Conservation (phyloP, 352 stramenopile species). For the Aphanomyces invadans region DNA sequence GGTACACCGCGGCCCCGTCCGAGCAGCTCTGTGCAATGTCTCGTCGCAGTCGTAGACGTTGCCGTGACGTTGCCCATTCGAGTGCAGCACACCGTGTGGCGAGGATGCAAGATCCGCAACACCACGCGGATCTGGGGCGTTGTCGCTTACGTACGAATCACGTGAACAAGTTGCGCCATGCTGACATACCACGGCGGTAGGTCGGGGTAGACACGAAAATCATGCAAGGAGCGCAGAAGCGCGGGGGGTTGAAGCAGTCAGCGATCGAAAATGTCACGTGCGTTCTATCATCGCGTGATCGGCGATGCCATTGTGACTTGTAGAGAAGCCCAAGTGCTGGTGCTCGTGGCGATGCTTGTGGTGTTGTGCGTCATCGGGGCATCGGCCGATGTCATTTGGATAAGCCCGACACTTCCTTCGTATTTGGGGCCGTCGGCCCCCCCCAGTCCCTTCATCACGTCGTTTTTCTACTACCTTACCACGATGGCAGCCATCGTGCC, state of each 20-base stretch:
- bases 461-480: slow-evolving; percentile 81
- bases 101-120: slow-evolving; percentile 85
- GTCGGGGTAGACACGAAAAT: slow-evolving; percentile 90
- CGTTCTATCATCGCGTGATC: background rate
- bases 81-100: slow-evolving; percentile 87
- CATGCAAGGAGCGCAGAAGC: slow-evolving; percentile 37
- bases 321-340: slow-evolving; percentile 69
- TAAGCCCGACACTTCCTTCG: slow-evolving; percentile 28
- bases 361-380: slow-evolving; percentile 65
- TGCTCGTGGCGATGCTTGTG: slow-evolving; percentile 63
- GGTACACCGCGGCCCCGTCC: slow-evolving; percentile 25
- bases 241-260: slow-evolving; percentile 50
- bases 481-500: slow-evolving; percentile 78
- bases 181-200: slow-evolving; percentile 29
- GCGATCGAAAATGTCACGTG: slow-evolving; percentile 78
- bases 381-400: slow-evolving; percentile 46
- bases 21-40: too few relatives aligned
- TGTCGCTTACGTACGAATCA: slow-evolving; percentile 66
- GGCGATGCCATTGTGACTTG: background rate
- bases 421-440: slow-evolving; percentile 29
- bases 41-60: slow-evolving; percentile 9
- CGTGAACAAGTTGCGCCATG: background rate
- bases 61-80: slow-evolving; percentile 42
- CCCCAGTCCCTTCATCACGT: slow-evolving; percentile 38
- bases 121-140: slow-evolving; percentile 85